Conservation (phyloP, 2,329 filamentous ascomycete genomes). For the Colletotrichum higginsianum region DNA sequence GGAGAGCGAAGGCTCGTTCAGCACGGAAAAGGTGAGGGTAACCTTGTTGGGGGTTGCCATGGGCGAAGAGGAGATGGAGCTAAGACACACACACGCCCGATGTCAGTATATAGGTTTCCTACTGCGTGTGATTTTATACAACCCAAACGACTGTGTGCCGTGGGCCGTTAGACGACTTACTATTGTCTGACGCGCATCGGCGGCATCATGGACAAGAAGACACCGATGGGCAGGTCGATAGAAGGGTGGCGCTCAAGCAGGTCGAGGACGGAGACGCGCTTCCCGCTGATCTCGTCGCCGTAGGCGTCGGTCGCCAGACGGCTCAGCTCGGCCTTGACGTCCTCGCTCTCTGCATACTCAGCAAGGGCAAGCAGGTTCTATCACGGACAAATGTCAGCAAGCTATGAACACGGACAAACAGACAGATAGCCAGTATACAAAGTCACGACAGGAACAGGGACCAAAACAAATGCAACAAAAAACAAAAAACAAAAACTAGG, state of each 20-base stretch:
- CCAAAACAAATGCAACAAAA: too few relatives aligned
- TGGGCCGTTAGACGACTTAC: not conserved
- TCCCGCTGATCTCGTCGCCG: constrained; percentile 57
- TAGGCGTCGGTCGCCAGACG: constrained; percentile 57
- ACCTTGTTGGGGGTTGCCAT: constrained; percentile 68
- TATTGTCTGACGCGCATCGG: constrained; percentile 67
- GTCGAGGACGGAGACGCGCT: constrained; percentile 71
- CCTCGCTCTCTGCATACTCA: constrained; percentile 52
- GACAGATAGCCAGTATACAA: too few relatives aligned
- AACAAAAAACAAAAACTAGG: too few relatives aligned
- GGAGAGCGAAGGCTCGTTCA: constrained; percentile 66
- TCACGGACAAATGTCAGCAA: constrained; percentile 42
- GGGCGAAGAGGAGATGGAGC: constrained; percentile 79
- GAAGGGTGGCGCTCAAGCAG: constrained; percentile 71
- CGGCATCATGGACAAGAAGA: constrained; percentile 76
- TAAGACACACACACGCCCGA: constrained; percentile 23
- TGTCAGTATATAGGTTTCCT: not conserved
- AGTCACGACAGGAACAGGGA: too few relatives aligned
- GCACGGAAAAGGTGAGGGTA: constrained; percentile 75
- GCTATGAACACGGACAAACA: too few relatives aligned
- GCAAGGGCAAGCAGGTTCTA: constrained; percentile 53
- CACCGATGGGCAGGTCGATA: constrained; percentile 68
- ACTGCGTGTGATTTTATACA: too few relatives aligned
- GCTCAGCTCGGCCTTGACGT: constrained; percentile 51
- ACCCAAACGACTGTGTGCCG: too few relatives aligned